A percentile compares a stretch with the other conserved stretches of the same genome.
These are phyloP conservation scores for Blakeslea trispora DNA, from an alignment of 371 early-diverging fungal species.

Conservation along the genomic window DNA sequence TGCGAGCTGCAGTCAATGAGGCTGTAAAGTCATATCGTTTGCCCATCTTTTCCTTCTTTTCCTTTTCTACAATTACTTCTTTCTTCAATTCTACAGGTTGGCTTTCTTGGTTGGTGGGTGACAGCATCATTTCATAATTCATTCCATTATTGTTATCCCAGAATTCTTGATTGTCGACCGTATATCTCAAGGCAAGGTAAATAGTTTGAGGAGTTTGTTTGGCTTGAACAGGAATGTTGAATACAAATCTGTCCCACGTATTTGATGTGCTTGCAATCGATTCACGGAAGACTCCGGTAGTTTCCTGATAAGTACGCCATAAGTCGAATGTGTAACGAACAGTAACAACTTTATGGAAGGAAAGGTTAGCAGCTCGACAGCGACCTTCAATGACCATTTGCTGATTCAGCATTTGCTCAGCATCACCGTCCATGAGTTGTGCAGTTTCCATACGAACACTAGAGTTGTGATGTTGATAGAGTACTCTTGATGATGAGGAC, in stretches of 20 bases:
- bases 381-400: constrained; percentile 53
- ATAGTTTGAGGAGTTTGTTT: constrained; percentile 40
- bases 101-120: constrained; percentile 3
- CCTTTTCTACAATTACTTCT: constrained; percentile 8
- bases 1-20: constrained; percentile 37
- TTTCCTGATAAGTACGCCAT: constrained; percentile 69
- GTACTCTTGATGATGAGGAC: constrained; percentile 10
- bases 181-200: constrained; percentile 43
- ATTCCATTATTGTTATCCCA: constrained; percentile 85
- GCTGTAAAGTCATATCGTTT: constrained; percentile 47
- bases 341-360: constrained; percentile 70
- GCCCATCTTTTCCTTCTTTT: constrained; percentile 31
- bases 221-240: constrained; percentile 28
- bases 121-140: constrained; percentile 64
- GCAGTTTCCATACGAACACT: constrained; percentile 43
- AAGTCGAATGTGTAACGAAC: constrained; percentile 73
- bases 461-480: constrained; percentile 8
- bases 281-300: constrained; percentile 58
- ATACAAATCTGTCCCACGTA: constrained; percentile 45
- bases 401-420: constrained; percentile 11
- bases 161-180: constrained; percentile 61
- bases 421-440: constrained; percentile 34
- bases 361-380: constrained; percentile 75
- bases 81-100: neutral
- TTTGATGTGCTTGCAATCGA: constrained; percentile 36